phyloP scores from a whole-genome alignment of 495 filamentous ascomycete species.

The Xylaria intraflava region DNA sequence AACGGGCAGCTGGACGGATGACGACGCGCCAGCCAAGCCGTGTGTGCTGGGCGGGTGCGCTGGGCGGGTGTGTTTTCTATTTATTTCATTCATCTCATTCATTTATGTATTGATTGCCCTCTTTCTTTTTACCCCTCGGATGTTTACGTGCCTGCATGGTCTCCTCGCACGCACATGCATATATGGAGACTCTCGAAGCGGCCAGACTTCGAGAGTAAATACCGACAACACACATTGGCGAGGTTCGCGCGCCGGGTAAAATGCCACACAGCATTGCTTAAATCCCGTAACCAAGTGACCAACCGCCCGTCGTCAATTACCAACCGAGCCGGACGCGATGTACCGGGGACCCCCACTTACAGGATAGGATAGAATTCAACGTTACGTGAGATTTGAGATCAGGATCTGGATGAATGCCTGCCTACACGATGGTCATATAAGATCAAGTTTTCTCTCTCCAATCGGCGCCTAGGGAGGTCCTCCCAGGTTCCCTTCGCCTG shows the following conservation, averaged over 20 bases:
- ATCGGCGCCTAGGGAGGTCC: not conserved
- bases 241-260: not conserved
- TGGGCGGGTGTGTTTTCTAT: not conserved
- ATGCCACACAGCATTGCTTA: not conserved
- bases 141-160: not conserved
- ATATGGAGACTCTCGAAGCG: not conserved
- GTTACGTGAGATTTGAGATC: slow-evolving; percentile 10
- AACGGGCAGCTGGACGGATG: not conserved
- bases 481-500: not conserved
- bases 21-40: slow-evolving; percentile 1
- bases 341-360: not conserved
- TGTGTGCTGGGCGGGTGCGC: too few species aligned
- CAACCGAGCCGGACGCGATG: not conserved
- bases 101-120: not conserved
- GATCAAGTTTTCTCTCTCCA: slow-evolving; percentile 1
- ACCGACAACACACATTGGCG: not conserved
- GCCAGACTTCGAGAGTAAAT: not conserved
- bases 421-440: not conserved
- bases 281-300: not conserved
- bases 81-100: not conserved
- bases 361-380: not conserved
- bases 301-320: not conserved
- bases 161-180: not conserved
- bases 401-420: slow-evolving; percentile 6
- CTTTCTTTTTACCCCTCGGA: not conserved